Base-by-base conservation (phyloP, 768 basidiomycete species). In the Cystobasidium onofrii region DNA sequence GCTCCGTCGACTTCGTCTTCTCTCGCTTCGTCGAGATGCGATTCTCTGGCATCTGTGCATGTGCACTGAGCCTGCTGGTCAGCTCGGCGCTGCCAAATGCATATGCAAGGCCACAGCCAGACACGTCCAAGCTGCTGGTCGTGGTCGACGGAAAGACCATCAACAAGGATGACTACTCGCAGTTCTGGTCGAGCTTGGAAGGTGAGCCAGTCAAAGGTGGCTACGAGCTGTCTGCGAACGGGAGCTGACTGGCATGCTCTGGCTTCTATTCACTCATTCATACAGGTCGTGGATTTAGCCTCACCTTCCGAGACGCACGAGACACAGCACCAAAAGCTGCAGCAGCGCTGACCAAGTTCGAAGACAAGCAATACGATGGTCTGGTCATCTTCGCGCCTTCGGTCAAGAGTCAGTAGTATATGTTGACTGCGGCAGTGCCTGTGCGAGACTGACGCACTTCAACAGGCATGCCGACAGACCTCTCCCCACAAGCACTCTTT, bases 321-420 rank as follows among this genome's bases (percentile, higher is more conserved):
- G 90, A 89, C 64, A 85, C 86, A 55, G 82, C 82, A 60, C 89
- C 91, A 12, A 81, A 84, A 27, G 81, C 92, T 46, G 83, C 88
- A 27, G 84, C 88, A 78, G 44, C 39, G 1, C 13, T 65, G 29
- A 72, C 76, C 46, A 25, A 34, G 33, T 87, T 88, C 80, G 90
- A 87, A 77, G 85, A 88, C 25, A 86, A 89, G 44, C 83, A 85
- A 60, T 96, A 91, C 82, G 86, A 88, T 60, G 92, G 97, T 80
- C 86, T 96, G 81, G 86, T 97, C 76, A 80, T 97, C 76, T 88
- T 96, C 74, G 86, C 92, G 0, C 89, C 93, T 13, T 87, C 90
- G 74, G 85, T 89, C 54, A 96, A 96, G 84, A 84, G 95, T 95
- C 79, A 79, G 87, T 81, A 23, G 20, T 64, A 54, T 46, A 0